Percentiles rank a stretch among this genome's conserved stretches.
phyloP scores from a whole-genome alignment of 1,284 basidiomycete genomes.

The Boletellus deceptivus region DNA sequence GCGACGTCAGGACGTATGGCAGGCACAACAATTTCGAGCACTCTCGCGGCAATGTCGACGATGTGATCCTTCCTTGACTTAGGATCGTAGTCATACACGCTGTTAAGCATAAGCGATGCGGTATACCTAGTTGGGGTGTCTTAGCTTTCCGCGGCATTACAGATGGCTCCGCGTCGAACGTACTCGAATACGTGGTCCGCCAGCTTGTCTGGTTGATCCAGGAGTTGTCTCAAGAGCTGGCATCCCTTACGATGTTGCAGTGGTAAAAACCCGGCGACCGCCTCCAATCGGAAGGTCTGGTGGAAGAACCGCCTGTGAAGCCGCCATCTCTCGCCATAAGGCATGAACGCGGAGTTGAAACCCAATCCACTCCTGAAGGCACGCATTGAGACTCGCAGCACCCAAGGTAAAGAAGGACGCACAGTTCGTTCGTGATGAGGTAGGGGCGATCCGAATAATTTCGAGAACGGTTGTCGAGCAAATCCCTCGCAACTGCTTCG shows the following conservation, averaged over 20 bases:
- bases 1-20: not conserved
- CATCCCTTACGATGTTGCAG: not conserved
- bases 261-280: not conserved
- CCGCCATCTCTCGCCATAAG: constrained; percentile 13
- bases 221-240: not conserved
- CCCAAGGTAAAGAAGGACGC: not conserved
- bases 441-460: constrained; percentile 6
- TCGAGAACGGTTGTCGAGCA: constrained; percentile 10
- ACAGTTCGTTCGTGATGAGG: not conserved
- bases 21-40: not conserved
- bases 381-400: not conserved
- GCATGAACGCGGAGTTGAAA: constrained; percentile 4
- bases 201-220: not conserved
- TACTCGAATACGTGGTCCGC: not conserved
- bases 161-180: not conserved
- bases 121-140: not conserved
- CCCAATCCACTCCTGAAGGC: constrained; percentile 1
- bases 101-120: not conserved
- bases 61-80: not conserved
- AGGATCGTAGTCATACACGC: not conserved
- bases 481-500: constrained; percentile 6
- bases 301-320: constrained; percentile 14
- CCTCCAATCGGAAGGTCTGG: constrained; percentile 3
- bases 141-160: not conserved
- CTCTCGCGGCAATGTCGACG: not conserved